Base-by-base conservation (phyloP, 768 basidiomycete genomes). In the Goffeauzyma gilvescens region DNA sequence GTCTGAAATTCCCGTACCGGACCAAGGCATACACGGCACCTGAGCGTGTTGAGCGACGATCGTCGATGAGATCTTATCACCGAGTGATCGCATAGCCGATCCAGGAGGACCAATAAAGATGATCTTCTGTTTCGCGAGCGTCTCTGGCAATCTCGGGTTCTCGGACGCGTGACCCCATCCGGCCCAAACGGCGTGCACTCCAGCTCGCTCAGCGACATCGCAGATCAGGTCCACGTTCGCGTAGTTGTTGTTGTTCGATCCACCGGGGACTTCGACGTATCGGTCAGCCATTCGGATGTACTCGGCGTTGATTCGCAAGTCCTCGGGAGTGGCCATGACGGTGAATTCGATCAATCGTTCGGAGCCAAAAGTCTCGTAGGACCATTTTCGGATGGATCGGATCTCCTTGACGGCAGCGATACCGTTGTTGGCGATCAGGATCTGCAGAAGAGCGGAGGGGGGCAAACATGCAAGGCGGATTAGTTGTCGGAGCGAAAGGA, bases 141-240 rank as follows among this genome's bases (percentile, higher is more conserved):
- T 81, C 63, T 98, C 93, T 1, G 93, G 93, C 17, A 98, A 68
- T 41, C 87, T 78, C 1, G 93, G 93, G 65, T 98, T 98, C 65
- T 98, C 93, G 2, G 93, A 96, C 21, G 93, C 93, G 65, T 98
- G 93, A 38, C 93, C 93, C 93, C 93, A 98, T 44, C 93, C 93
- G 26, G 93, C 93, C 93, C 93, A 98, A 20, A 98, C 93, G 32
- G 93, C 93, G 58, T 98, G 93, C 1, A 96, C 93, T 24, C 87
- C 93, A 17, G 86, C 74, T 51, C 93, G 79, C 66, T 98, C 89
- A 32, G 93, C 93, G 44, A 98, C 77, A 60, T 98, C 93, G 45
- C 96, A 83, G 57, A 98, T 96, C 58, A 93, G 78, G 58, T 98
- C 93, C 55, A 98, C 93, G 63, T 98, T 98, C 53, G 93, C 93